A percentile compares a stretch with the other conserved stretches of the same genome.
These are phyloP conservation scores for Prunus mongolica DNA, from an alignment of 306 rosid species.

Conservation along the genomic window DNA sequence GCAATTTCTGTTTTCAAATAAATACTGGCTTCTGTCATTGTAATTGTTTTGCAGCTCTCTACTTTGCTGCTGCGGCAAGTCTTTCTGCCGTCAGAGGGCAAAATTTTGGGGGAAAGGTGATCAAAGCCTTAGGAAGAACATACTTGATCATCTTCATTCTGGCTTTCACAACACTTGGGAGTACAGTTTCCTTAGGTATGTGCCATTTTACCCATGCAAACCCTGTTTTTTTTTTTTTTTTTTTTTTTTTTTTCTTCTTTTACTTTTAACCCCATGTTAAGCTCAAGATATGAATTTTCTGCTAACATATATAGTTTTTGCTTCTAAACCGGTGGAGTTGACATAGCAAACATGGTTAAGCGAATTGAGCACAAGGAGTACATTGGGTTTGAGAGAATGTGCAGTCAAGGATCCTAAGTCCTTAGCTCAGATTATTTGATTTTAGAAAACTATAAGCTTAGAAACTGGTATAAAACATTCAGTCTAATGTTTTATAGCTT, in stretches of 20 bases:
- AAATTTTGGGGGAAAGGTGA: slow-evolving; percentile 38
- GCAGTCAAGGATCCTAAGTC: slow-evolving; percentile 20
- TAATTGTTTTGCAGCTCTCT: slow-evolving; percentile 43
- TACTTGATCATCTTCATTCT: slow-evolving; percentile 62
- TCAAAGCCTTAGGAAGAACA: slow-evolving; percentile 56
- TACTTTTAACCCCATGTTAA: too few species aligned
- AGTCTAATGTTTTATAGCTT: too few species aligned
- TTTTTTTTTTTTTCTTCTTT: too few species aligned
- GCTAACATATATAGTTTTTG: neutral
- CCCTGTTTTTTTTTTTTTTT: too few species aligned
- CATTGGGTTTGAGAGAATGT: slow-evolving; percentile 61
- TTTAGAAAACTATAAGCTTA: too few species aligned
- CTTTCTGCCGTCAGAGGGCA: slow-evolving; percentile 64
- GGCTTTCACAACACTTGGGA: slow-evolving; percentile 49
- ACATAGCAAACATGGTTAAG: slow-evolving; percentile 44
- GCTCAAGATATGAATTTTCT: neutral
- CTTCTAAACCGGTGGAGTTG: slow-evolving; percentile 54
- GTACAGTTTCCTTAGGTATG: slow-evolving; percentile 52
- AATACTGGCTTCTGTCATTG: neutral
- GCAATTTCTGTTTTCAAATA: neutral
- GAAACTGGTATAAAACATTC: too few species aligned
- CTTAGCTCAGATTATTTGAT: too few species aligned
- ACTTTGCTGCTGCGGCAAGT: slow-evolving; percentile 43
- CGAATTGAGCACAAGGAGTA: slow-evolving; percentile 40
- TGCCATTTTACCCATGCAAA: neutral